These are phyloP conservation scores for Ilyonectria mors-panacis DNA, from an alignment of 2,329 filamentous ascomycete genomes.

Conservation along the genomic window DNA sequence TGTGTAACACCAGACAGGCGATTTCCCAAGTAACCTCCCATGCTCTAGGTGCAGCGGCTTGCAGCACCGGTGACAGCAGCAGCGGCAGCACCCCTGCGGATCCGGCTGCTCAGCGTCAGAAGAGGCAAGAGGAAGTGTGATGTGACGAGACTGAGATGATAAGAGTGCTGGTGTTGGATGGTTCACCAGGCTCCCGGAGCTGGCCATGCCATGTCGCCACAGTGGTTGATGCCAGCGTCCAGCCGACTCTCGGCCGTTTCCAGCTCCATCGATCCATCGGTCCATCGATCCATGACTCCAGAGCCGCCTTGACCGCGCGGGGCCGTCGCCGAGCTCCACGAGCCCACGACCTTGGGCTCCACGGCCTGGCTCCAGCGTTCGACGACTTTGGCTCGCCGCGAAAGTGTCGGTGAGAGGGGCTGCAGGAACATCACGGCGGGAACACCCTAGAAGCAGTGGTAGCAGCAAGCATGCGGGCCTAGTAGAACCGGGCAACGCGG, in stretches of 20 bases:
- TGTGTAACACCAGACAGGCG: constrained; percentile 28
- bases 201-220: constrained; percentile 13
- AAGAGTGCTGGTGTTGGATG: constrained; percentile 9
- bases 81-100: constrained; percentile 13
- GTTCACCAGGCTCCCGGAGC: neutral
- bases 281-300: constrained; percentile 1
- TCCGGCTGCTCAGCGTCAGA: constrained; percentile 1
- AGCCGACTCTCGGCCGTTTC: constrained; percentile 23
- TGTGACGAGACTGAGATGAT: constrained; percentile 11
- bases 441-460: constrained; percentile 38
- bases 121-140: constrained; percentile 28
- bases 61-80: constrained; percentile 1
- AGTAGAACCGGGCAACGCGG: constrained; percentile 37
- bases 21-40: constrained; percentile 12
- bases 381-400: constrained; percentile 16
- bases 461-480: constrained; percentile 6
- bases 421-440: constrained; percentile 47
- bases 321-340: constrained; percentile 17
- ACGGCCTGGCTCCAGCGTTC: neutral
- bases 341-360: constrained; percentile 6
- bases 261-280: neutral
- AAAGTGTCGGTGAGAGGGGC: constrained; percentile 48
- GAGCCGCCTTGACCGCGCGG: constrained; percentile 23
- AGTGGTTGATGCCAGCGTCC: constrained; percentile 2
- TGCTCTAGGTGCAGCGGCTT: constrained; percentile 14